phyloP scores from a whole-genome alignment of 2,329 filamentous ascomycete species.

The Zymoseptoria brevis region DNA sequence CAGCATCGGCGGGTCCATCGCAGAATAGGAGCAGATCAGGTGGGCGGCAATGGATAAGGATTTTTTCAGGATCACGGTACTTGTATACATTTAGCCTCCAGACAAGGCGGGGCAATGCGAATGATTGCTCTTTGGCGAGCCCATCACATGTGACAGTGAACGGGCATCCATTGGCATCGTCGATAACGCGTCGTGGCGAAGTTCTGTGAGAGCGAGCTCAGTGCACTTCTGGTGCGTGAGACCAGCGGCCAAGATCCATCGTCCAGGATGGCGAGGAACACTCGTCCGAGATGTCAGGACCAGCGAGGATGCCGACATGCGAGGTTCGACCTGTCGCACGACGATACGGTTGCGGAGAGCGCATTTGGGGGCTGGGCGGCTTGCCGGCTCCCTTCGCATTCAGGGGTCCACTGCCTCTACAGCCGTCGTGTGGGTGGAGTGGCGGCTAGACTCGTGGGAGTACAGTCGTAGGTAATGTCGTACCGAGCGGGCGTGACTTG shows the following conservation, averaged over 20 bases:
- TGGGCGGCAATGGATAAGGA: background rate
- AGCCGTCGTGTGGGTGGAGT: background rate
- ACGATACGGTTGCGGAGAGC: background rate
- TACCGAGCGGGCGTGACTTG: background rate
- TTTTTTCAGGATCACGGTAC: background rate
- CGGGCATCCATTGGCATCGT: background rate
- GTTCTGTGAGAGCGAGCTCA: background rate
- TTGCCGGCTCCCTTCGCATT: background rate
- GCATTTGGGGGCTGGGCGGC: background rate
- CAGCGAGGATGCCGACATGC: background rate
- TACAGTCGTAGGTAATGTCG: background rate
- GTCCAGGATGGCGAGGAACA: background rate
- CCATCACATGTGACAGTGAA: background rate
- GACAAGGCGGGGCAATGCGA: background rate
- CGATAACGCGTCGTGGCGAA: background rate
- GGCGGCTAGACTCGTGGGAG: background rate
- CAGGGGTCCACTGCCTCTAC: background rate
- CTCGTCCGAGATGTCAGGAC: background rate
- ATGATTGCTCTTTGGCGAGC: background rate
- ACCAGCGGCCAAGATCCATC: background rate
- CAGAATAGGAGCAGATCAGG: background rate
- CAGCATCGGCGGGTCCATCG: background rate
- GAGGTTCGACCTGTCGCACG: background rate
- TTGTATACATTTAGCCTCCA: background rate
- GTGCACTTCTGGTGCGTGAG: background rate